Conservation (phyloP, 257 asterid genomes). For the Lantana camara region DNA sequence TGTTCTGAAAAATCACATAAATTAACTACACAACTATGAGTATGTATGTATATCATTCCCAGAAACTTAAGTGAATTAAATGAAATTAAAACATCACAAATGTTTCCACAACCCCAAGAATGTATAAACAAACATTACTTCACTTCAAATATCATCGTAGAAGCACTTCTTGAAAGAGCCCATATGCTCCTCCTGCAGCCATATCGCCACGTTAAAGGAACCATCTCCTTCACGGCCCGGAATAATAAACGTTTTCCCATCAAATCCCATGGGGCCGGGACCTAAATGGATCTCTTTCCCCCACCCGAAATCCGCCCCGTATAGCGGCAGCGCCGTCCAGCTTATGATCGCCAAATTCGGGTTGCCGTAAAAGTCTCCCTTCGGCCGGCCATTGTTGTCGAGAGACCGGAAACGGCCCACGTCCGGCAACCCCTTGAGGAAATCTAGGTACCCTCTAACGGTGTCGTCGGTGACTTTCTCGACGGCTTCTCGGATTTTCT, state of each 20-base stretch:
- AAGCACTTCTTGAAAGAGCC: conserved; percentile 54
- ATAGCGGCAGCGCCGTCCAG: conserved; percentile 65
- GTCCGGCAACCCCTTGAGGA: conserved; percentile 54
- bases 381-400: conserved; percentile 47
- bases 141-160: conserved; percentile 37
- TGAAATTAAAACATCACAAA: too few species aligned
- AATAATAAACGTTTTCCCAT: conserved; percentile 70
- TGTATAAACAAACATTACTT: not conserved
- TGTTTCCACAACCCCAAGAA: too few species aligned
- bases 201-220: conserved; percentile 61
- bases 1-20: too few species aligned
- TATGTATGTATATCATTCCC: too few species aligned
- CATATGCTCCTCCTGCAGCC: conserved; percentile 69
- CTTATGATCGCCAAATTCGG: conserved; percentile 78
- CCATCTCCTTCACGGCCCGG: conserved; percentile 59
- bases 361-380: conserved; percentile 63
- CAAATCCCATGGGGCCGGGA: conserved; percentile 70
- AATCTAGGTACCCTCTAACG: conserved; percentile 62
- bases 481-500: conserved; percentile 54
- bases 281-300: conserved; percentile 73
- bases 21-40: too few species aligned
- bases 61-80: too few species aligned
- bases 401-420: conserved; percentile 60
- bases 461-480: conserved; percentile 51
- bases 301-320: conserved; percentile 85